Evolutionary conservation across 495 filamentous ascomycete genomes (phyloP).

Genomic region (Xylaria venustula): DNA sequence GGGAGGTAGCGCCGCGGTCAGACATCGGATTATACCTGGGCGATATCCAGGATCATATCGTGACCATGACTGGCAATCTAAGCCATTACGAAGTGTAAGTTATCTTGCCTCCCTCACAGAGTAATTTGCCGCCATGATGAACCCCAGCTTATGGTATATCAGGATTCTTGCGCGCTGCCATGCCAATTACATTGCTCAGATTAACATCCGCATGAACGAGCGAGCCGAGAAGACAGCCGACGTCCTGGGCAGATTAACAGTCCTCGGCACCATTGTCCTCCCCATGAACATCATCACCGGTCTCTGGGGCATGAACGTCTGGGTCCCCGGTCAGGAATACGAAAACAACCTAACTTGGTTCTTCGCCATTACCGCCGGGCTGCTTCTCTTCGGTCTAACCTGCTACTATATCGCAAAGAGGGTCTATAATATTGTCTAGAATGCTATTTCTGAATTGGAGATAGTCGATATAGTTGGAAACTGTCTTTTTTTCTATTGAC

Average conservation of each 20-base stretch:
- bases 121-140: not conserved
- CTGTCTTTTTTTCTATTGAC: not conserved
- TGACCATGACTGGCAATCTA: conserved; percentile 95
- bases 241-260: conserved; percentile 90
- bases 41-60: conserved; percentile 97
- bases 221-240: conserved; percentile 94
- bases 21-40: conserved; percentile 96
- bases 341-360: conserved; percentile 58
- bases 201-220: conserved; percentile 96
- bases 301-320: conserved; percentile 98
- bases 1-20: conserved; percentile 90
- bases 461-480: not conserved
- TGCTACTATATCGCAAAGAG: conserved; percentile 84
- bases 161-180: conserved; percentile 91
- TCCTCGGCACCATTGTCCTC: conserved; percentile 92
- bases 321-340: conserved; percentile 81
- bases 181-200: conserved; percentile 88
- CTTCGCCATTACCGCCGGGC: conserved; percentile 65
- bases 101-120: not conserved
- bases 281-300: conserved; percentile 99
- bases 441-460: not conserved
- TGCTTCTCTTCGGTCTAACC: conserved; percentile 72
- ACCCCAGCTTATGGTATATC: not conserved
- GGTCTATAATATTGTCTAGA: conserved; percentile 54
- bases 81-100: conserved; percentile 93